A percentile compares a stretch with the other conserved stretches of the same genome.
Evolutionary conservation across 495 filamentous ascomycete species (phyloP).

Genomic region (Podospora tetraspora): DNA sequence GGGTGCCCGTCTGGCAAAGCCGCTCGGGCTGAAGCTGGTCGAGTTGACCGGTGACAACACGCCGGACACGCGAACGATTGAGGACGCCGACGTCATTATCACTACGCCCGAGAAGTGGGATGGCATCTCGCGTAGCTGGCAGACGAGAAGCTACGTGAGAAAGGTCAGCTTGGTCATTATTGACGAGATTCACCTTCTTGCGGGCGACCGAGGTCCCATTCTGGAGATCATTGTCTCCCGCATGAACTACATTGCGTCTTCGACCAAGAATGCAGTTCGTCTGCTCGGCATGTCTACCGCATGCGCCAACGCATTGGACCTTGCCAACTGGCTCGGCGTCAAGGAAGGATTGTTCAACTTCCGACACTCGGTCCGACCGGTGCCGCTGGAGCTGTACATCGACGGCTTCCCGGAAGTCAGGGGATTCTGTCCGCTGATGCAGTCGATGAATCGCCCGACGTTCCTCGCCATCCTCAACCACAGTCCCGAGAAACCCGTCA

Average conservation of each 20-base stretch:
- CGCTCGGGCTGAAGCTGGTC: slow-evolving; percentile 85
- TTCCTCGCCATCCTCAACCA: slow-evolving; percentile 96
- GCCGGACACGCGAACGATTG: slow-evolving; percentile 88
- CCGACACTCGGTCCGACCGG: slow-evolving; percentile 92
- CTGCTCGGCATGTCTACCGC: slow-evolving; percentile 98
- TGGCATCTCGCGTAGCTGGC: slow-evolving; percentile 97
- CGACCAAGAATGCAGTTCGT: slow-evolving; percentile 79
- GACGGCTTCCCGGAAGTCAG: slow-evolving; percentile 94
- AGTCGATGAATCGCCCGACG: slow-evolving; percentile 96
- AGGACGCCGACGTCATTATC: slow-evolving; percentile 94
- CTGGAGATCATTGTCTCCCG: slow-evolving; percentile 98
- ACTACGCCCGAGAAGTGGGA: slow-evolving; percentile 99
- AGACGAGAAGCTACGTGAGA: slow-evolving; percentile 90
- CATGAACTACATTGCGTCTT: slow-evolving; percentile 98
- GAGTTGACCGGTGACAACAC: slow-evolving; percentile 98
- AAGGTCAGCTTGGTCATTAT: slow-evolving; percentile 97
- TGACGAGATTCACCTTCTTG: slow-evolving; percentile 95
- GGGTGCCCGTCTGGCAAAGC: slow-evolving; percentile 72
- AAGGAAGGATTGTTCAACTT: slow-evolving; percentile 97
- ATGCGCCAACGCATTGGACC: slow-evolving; percentile 89
- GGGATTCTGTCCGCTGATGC: slow-evolving; percentile 97
- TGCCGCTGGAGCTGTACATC: slow-evolving; percentile 92
- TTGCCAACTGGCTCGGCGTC: slow-evolving; percentile 95
- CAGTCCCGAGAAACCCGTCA: slow-evolving; percentile 92
- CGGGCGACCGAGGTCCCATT: slow-evolving; percentile 93